These are phyloP conservation scores for Spongospora subterranea DNA, from an alignment of 208 protist species.

Conservation along the genomic window DNA sequence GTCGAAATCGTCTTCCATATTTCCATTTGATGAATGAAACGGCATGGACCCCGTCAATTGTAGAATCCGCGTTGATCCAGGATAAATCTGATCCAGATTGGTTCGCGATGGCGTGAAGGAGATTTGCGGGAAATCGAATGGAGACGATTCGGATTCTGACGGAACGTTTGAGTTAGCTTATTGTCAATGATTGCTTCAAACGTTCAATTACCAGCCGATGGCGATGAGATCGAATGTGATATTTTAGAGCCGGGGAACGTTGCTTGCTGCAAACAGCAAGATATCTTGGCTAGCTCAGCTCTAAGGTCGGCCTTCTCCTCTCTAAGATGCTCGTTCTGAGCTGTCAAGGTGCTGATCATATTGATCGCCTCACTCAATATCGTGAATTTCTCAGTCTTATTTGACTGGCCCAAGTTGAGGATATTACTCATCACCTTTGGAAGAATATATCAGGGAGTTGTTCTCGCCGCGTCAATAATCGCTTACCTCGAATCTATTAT, in stretches of 20 bases:
- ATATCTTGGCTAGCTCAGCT: background rate
- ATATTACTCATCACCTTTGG: conserved; percentile 37
- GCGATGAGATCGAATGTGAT: background rate
- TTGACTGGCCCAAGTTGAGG: conserved; percentile 45
- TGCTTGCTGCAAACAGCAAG: background rate
- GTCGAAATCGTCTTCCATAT: conserved; percentile 43
- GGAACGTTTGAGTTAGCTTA: too few relatives aligned
- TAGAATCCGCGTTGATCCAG: background rate
- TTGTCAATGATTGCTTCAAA: too few relatives aligned
- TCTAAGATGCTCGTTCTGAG: conserved; percentile 36
- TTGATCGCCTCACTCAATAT: conserved; percentile 52
- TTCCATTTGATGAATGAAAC: background rate
- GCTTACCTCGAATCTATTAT: conserved; percentile 36
- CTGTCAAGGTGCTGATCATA: background rate
- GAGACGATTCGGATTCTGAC: background rate
- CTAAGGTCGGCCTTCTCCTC: conserved; percentile 13
- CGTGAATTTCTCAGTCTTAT: conserved; percentile 54
- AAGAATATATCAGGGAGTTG: background rate
- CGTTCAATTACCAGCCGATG: too few relatives aligned
- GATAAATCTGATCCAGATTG: background rate
- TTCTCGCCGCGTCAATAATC: background rate
- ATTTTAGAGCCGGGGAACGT: background rate
- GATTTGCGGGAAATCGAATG: conserved; percentile 20
- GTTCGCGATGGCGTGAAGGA: background rate
- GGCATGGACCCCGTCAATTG: background rate